These are phyloP conservation scores for Salix exigua DNA, from an alignment of 345 rosid genomes.

Conservation along the genomic window DNA sequence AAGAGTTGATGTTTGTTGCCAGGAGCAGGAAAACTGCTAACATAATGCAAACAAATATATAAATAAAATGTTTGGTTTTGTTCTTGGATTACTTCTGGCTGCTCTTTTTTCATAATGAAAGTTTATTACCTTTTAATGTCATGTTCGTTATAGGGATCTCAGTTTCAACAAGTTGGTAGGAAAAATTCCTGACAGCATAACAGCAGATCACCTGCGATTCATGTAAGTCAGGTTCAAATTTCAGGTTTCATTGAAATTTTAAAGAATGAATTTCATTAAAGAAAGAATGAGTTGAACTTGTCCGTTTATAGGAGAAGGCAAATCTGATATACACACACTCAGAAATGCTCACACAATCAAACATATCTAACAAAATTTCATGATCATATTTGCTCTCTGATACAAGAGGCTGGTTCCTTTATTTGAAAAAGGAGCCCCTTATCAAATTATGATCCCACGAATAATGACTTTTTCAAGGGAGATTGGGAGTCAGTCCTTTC, in stretches of 20 bases:
- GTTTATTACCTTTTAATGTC: background rate
- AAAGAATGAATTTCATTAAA: background rate
- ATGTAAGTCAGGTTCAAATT: conserved; percentile 31
- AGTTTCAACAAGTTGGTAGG: conserved; percentile 52
- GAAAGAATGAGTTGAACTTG: background rate
- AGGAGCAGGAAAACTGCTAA: background rate
- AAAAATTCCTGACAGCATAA: conserved; percentile 27
- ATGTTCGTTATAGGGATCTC: conserved; percentile 39
- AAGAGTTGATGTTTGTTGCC: background rate
- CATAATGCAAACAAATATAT: background rate
- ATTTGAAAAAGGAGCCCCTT: background rate
- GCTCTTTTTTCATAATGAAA: background rate
- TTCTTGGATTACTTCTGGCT: background rate
- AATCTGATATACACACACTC: background rate
- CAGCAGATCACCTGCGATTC: conserved; percentile 19
- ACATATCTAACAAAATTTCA: background rate
- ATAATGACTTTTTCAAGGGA: background rate
- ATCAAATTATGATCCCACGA: background rate
- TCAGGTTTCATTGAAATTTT: background rate
- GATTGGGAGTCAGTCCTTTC: background rate
- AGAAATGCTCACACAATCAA: background rate
- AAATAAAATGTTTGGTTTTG: background rate
- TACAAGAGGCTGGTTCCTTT: background rate
- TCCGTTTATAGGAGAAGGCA: background rate
- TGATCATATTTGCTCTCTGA: background rate